Percentiles rank a stretch among this genome's conserved stretches.
Conservation (phyloP, 2,329 filamentous ascomycete genomes). For the Phaeosphaeria sp. region DNA sequence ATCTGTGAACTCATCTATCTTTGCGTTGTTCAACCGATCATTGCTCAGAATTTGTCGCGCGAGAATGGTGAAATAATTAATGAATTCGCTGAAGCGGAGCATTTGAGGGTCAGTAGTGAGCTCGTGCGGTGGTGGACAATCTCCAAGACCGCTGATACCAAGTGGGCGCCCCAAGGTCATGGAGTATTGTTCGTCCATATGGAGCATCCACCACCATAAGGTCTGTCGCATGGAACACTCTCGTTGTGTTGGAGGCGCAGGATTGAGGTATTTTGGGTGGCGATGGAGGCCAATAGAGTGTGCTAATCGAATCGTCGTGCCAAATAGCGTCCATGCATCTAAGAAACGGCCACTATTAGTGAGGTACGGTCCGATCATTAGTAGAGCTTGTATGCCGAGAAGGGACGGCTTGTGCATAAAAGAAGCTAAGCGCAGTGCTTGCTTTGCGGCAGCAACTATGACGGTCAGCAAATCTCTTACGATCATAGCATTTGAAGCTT, state of each 20-base stretch:
- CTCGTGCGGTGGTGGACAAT: slow-evolving; percentile 55
- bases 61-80: slow-evolving; percentile 56
- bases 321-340: slow-evolving; percentile 59
- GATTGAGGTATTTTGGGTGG: slow-evolving; percentile 55
- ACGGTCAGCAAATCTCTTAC: slow-evolving; percentile 1
- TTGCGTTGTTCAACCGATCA: slow-evolving; percentile 49
- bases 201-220: slow-evolving; percentile 61
- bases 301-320: slow-evolving; percentile 56
- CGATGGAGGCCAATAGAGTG: slow-evolving; percentile 59
- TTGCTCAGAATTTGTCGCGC: slow-evolving; percentile 56
- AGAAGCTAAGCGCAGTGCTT: slow-evolving; percentile 56
- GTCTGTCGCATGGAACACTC: slow-evolving; percentile 53
- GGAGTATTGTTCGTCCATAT: slow-evolving; percentile 59
- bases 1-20: slow-evolving; percentile 58
- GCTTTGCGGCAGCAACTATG: slow-evolving; percentile 58
- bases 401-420: slow-evolving; percentile 58
- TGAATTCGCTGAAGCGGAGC: slow-evolving; percentile 54
- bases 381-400: slow-evolving; percentile 53
- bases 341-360: slow-evolving; percentile 58
- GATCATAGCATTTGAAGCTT: slow-evolving; percentile 24
- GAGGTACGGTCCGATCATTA: slow-evolving; percentile 58
- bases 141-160: slow-evolving; percentile 57
- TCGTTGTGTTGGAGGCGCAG: slow-evolving; percentile 47
- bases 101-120: slow-evolving; percentile 53
- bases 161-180: slow-evolving; percentile 57